Evolutionary conservation across 2,329 filamentous ascomycete species (phyloP).

Genomic region (Pseudocercospora crystallina): DNA sequence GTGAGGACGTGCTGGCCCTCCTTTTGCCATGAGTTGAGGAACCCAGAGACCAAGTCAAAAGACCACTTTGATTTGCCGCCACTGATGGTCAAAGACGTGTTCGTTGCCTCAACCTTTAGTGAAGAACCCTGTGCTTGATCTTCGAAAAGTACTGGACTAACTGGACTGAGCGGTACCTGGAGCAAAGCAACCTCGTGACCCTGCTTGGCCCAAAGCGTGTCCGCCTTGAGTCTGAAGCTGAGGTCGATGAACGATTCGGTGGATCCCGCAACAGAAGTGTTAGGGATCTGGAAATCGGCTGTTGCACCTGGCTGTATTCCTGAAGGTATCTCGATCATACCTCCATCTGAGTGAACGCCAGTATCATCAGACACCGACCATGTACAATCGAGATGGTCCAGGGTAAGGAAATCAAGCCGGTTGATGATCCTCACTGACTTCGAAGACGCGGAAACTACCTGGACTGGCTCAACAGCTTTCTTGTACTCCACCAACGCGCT

Average conservation of each 20-base stretch:
- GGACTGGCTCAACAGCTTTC: constrained; percentile 46
- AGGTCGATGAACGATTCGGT: constrained; percentile 25
- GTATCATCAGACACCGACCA: constrained; percentile 22
- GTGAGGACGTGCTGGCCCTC: constrained; percentile 22
- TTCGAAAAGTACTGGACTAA: constrained; percentile 11
- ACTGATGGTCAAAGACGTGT: constrained; percentile 10
- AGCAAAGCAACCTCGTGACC: constrained; percentile 40
- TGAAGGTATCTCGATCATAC: constrained; percentile 10
- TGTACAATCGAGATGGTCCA: constrained; percentile 36
- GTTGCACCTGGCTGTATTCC: constrained; percentile 21
- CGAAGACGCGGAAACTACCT: constrained; percentile 35
- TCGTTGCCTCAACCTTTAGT: not conserved
- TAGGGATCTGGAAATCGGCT: constrained; percentile 20
- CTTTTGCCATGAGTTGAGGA: constrained; percentile 28
- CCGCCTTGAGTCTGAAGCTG: constrained; percentile 36
- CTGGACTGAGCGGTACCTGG: constrained; percentile 30
- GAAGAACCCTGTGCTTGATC: not conserved
- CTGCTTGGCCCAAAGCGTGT: constrained; percentile 33
- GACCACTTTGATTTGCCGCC: constrained; percentile 18
- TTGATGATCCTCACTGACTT: constrained; percentile 29
- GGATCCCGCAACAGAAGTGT: not conserved
- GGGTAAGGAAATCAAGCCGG: constrained; percentile 34
- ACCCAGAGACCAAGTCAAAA: constrained; percentile 23
- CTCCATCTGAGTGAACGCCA: constrained; percentile 3
- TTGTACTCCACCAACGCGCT: constrained; percentile 45